Evolutionary conservation across 768 basidiomycete species (phyloP).

Genomic region (Cystobasidium ongulense): DNA sequence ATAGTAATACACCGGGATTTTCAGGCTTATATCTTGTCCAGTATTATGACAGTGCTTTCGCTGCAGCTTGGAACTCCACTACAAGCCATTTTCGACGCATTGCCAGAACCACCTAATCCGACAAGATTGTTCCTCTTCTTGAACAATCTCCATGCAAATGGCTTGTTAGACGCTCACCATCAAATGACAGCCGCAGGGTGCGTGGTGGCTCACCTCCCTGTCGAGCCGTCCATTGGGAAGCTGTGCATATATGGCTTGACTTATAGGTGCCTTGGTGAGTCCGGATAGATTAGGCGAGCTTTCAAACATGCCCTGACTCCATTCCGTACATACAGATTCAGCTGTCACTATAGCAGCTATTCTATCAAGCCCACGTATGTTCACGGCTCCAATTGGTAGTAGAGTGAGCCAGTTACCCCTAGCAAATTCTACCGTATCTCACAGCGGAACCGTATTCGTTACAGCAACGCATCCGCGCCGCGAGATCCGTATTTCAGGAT

Average conservation of each 20-base stretch:
- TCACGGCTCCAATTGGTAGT: not conserved
- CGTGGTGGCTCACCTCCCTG: not conserved
- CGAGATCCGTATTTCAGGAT: not conserved
- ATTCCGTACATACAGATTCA: constrained; percentile 4
- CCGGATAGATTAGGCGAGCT: not conserved
- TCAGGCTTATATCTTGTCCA: not conserved
- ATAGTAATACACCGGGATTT: not conserved
- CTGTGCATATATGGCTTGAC: not conserved
- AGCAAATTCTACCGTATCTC: too few relatives aligned
- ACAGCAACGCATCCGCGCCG: not conserved
- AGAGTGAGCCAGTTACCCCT: not conserved
- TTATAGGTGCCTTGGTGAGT: constrained; percentile 2
- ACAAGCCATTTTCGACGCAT: not conserved
- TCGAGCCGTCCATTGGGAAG: constrained; percentile 9
- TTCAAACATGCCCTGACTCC: not conserved
- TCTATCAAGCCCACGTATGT: not conserved
- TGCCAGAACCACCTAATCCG: not conserved
- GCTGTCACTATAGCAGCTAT: constrained; percentile 2
- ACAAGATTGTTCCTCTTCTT: not conserved
- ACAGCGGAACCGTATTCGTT: not conserved
- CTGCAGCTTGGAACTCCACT: not conserved
- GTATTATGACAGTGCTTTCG: constrained; percentile 1
- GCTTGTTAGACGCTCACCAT: not conserved
- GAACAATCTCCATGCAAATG: not conserved
- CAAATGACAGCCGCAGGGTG: not conserved